Evolutionary conservation across 352 stramenopile genomes (phyloP).

Genomic region (Thalassiosira hispida): DNA sequence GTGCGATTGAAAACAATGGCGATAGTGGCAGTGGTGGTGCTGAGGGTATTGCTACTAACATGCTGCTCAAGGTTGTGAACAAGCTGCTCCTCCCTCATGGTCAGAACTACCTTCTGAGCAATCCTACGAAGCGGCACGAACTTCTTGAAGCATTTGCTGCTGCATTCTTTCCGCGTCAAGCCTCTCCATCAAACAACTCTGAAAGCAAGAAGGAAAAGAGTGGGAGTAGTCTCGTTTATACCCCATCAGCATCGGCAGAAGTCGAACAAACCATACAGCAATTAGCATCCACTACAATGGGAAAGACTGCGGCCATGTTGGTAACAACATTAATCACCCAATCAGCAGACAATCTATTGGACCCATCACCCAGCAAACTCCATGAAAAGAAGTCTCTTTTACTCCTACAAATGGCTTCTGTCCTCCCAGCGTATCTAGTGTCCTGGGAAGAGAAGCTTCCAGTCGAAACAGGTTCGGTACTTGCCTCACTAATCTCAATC

Average conservation of each 20-base stretch:
- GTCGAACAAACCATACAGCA: conserved; percentile 28
- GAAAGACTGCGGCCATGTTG: conserved; percentile 48
- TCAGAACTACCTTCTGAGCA: conserved; percentile 34
- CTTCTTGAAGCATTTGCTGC: conserved; percentile 49
- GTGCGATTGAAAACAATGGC: not conserved
- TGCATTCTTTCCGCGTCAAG: conserved; percentile 48
- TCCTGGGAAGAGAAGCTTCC: conserved; percentile 50
- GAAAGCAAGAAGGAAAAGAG: not conserved
- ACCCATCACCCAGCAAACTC: conserved; percentile 12
- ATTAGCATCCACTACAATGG: conserved; percentile 38
- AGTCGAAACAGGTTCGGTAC: conserved; percentile 44
- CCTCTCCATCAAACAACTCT: conserved; percentile 19
- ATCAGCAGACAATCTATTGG: conserved; percentile 22
- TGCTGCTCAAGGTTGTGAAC: conserved; percentile 47
- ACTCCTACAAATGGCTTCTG: conserved; percentile 48
- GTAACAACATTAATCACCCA: conserved; percentile 45
- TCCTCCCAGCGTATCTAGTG: conserved; percentile 50
- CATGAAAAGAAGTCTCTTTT: conserved; percentile 42
- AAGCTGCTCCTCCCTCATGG: conserved; percentile 49
- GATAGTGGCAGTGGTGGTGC: not conserved
- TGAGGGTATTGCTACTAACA: conserved; percentile 34
- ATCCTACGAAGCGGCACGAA: conserved; percentile 42
- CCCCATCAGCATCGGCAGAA: conserved; percentile 21
- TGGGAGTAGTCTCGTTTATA: not conserved
- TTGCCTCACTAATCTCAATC: conserved; percentile 52